phyloP scores from a whole-genome alignment of 1,284 basidiomycete genomes.

The Sporisorium scitamineum region DNA sequence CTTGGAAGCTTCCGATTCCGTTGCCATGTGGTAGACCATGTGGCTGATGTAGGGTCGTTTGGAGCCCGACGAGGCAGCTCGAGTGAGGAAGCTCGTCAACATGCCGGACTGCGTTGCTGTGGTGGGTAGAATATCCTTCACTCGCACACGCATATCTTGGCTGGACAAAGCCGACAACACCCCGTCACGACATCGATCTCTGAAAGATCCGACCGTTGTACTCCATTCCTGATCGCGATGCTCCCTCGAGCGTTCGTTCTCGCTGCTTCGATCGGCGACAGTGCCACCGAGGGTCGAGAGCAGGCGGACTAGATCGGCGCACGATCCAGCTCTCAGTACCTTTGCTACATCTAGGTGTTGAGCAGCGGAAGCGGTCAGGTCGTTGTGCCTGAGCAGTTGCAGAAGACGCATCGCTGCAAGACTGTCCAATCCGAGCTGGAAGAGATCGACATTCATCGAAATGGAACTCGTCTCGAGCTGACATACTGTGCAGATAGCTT shows the following conservation, averaged over 20 bases:
- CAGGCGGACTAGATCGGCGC: conserved; percentile 8
- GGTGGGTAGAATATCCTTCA: conserved; percentile 8
- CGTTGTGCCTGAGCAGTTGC: conserved; percentile 13
- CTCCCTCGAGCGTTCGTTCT: background rate
- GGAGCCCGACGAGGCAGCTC: background rate
- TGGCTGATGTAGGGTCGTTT: conserved; percentile 6
- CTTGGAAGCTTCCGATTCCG: background rate
- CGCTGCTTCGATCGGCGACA: no score
- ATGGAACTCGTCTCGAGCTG: conserved; percentile 4
- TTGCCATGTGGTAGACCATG: background rate
- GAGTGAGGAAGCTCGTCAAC: conserved; percentile 24
- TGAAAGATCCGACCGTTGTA: background rate
- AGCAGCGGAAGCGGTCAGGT: conserved; percentile 7
- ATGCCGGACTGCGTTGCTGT: conserved; percentile 40
- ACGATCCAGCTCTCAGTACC: conserved; percentile 1
- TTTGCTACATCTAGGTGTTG: background rate
- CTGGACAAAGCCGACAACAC: background rate
- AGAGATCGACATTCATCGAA: conserved; percentile 3
- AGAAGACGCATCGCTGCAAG: conserved; percentile 32
- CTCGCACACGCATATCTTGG: background rate
- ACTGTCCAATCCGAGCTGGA: conserved; percentile 22
- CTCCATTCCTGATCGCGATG: background rate
- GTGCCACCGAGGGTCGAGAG: background rate
- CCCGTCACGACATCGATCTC: background rate
- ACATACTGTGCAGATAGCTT: conserved; percentile 4